Evolutionary conservation across 2,329 filamentous ascomycete species (phyloP), one percentile per base, ranked within the genome.

Genomic region (Geosmithia morbida): DNA sequence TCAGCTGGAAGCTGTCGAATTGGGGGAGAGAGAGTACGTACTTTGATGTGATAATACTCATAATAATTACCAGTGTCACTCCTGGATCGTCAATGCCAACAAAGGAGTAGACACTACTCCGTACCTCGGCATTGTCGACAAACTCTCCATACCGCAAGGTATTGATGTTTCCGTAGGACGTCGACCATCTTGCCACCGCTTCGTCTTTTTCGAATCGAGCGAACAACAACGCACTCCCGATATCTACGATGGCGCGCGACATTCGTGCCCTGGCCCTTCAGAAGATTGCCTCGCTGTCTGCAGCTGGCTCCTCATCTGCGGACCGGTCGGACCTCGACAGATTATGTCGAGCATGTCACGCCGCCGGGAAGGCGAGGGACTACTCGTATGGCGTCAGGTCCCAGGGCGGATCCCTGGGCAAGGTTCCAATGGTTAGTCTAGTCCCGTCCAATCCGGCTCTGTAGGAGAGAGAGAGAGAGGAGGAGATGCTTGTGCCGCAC

Each of bases 241-340:
- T 7, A 33, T 43, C 39, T 11, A 61, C 47, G 50, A 76, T 76
- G 64, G 65, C 70, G 52, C 70, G 71, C 58, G 69, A 77, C 55
- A 72, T 83, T 51, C 77, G 79, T 58, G 75, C 74, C 52, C 71
- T 70, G 58, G 79, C 79, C 53, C 67, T 83, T 48, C 69, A 81
- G 62, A 81, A 79, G 65, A 81, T 83, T 53, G 79, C 79, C 41
- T 69, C 71, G 43, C 68, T 83, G 47, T 81, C 79, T 14, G 75
- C 78, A 26, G 66, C 70, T 41, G 73, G 66, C 58, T 65, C 75
- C 43, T 66, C 70, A 13, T 67, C 74, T 2, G 77, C 77, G 54
- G 77, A 82, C 56, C 70, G 72, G 58, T 79, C 78, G 45, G 79
- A 83, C 52, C 71, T 83, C 48, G 77, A 81, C 52, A 70, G 71